Evolutionary conservation across 495 filamentous ascomycete genomes (phyloP).

Genomic region (Talaromyces trachyspermus): DNA sequence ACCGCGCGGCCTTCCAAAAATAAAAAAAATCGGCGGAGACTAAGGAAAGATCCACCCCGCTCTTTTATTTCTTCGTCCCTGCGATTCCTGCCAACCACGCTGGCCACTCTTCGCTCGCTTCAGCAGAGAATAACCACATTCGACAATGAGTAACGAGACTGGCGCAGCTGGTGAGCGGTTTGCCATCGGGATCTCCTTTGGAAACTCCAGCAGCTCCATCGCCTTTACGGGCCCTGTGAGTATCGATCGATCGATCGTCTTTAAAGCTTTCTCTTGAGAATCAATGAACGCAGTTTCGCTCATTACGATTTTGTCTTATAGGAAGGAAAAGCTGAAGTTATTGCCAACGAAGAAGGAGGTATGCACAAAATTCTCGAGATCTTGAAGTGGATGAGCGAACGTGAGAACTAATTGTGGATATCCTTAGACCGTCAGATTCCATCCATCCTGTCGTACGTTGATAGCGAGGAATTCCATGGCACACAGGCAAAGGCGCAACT

Average conservation of each 20-base stretch:
- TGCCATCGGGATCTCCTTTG: slow-evolving; percentile 94
- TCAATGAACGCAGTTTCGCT: neutral
- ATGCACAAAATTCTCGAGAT: slow-evolving; percentile 20
- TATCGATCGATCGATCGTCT: slow-evolving; percentile 3
- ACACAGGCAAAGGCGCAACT: slow-evolving; percentile 90
- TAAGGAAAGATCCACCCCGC: slow-evolving; percentile 3
- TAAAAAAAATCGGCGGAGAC: slow-evolving; percentile 1
- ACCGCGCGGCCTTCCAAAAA: neutral
- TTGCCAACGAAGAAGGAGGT: slow-evolving; percentile 99
- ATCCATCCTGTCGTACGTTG: slow-evolving; percentile 85
- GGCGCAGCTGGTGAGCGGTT: slow-evolving; percentile 53
- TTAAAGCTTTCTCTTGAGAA: neutral
- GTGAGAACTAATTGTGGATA: slow-evolving; percentile 2
- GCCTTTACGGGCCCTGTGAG: slow-evolving; percentile 67
- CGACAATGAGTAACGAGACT: slow-evolving; percentile 49
- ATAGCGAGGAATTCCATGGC: slow-evolving; percentile 93
- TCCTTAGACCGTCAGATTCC: slow-evolving; percentile 88
- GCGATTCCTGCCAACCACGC: neutral
- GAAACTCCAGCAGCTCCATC: slow-evolving; percentile 96
- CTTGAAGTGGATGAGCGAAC: neutral
- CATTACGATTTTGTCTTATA: slow-evolving; percentile 18
- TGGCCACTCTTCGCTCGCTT: neutral
- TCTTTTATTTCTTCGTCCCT: slow-evolving; percentile 5
- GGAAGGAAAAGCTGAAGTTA: slow-evolving; percentile 94
- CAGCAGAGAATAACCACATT: neutral